phyloP scores from a whole-genome alignment of 352 stramenopile species.

The Albugo laibachii region DNA sequence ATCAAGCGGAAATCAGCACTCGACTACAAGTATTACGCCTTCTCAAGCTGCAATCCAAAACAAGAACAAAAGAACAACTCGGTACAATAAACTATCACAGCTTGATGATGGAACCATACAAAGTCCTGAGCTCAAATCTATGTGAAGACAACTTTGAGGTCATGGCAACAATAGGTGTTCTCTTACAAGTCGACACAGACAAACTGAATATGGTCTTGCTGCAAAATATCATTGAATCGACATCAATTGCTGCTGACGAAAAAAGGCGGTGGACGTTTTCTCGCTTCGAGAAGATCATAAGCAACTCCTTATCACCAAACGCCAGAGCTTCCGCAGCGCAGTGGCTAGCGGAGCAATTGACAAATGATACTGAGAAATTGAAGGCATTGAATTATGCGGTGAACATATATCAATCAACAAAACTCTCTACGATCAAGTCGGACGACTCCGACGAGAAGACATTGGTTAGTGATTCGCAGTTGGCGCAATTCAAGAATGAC shows the following conservation, averaged over 20 bases:
- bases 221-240: slow-evolving; percentile 31
- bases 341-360: slow-evolving; percentile 29
- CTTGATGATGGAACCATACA: slow-evolving; percentile 30
- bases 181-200: slow-evolving; percentile 38
- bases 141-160: slow-evolving; percentile 24
- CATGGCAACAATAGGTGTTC: slow-evolving; percentile 22
- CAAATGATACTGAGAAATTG: slow-evolving; percentile 17
- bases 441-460: slow-evolving; percentile 8
- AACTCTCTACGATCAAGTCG: slow-evolving; percentile 1
- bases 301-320: not conserved
- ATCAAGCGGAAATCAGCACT: slow-evolving; percentile 11
- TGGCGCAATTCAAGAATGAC: slow-evolving; percentile 16
- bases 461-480: slow-evolving; percentile 18
- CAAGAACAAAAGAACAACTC: not conserved
- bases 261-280: not conserved
- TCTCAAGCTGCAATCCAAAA: not conserved
- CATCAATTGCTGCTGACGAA: not conserved
- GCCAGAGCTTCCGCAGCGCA: slow-evolving; percentile 19
- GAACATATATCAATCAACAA: not conserved
- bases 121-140: slow-evolving; percentile 26
- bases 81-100: slow-evolving; percentile 36
- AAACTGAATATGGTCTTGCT: slow-evolving; percentile 55
- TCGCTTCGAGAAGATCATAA: not conserved
- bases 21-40: not conserved
- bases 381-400: slow-evolving; percentile 26